Percentiles rank a stretch among this genome's conserved stretches.
phyloP scores from a whole-genome alignment of 2,329 filamentous ascomycete genomes.

The Pseudogymnoascus sp. region DNA sequence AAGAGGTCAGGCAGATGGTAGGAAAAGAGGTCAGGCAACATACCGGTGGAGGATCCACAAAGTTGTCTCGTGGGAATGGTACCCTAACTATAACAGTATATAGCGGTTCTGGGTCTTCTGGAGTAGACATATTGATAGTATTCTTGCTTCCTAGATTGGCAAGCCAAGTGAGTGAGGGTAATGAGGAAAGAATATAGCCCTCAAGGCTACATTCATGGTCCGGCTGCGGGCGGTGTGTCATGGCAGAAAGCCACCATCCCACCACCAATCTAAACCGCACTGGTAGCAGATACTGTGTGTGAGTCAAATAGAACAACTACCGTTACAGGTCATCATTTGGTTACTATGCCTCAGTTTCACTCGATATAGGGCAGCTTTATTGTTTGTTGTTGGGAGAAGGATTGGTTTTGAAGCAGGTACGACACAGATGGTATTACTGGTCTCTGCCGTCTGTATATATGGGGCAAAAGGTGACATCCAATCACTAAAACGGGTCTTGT shows the following conservation, averaged over 20 bases:
- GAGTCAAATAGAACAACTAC: neutral
- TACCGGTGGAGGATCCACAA: constrained; percentile 84
- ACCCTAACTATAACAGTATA: constrained; percentile 76
- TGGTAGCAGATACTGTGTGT: neutral
- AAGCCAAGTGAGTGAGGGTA: neutral
- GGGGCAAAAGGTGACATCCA: too few relatives aligned
- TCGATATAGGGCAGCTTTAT: neutral
- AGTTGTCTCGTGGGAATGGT: constrained; percentile 81
- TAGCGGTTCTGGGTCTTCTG: constrained; percentile 24
- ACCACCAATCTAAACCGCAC: neutral
- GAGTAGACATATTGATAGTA: neutral
- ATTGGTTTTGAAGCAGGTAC: neutral
- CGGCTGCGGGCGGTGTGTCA: neutral
- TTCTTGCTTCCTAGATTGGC: constrained; percentile 28
- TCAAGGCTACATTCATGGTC: constrained; percentile 9
- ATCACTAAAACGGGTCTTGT: constrained; percentile 7
- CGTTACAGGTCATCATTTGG: neutral
- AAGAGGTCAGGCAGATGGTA: constrained; percentile 16
- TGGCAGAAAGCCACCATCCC: constrained; percentile 6
- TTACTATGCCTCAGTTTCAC: neutral
- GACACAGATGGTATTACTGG: neutral
- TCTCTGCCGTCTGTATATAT: neutral
- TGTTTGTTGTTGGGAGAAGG: neutral
- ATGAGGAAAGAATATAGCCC: neutral
- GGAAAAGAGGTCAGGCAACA: constrained; percentile 26